Evolutionary conservation across 2,329 filamentous ascomycete species (phyloP).

Genomic region (Sphaerulina vaccinii): DNA sequence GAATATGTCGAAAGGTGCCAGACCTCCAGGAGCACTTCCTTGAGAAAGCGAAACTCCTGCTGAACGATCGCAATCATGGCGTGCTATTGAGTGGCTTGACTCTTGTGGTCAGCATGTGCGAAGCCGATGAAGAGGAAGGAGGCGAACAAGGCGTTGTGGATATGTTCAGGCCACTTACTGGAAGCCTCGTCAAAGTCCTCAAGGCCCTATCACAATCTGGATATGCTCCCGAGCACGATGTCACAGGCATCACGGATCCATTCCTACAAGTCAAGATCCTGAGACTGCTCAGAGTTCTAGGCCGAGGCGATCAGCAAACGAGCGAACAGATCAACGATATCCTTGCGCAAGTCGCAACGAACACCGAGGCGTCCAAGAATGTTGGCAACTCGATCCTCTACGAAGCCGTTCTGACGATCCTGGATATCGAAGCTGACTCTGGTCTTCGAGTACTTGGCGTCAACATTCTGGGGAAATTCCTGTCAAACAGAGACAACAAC

Average conservation of each 20-base stretch:
- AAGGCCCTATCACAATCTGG: slow-evolving; percentile 92
- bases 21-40: slow-evolving; percentile 96
- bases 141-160: slow-evolving; percentile 88
- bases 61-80: slow-evolving; percentile 93
- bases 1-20: slow-evolving; percentile 96
- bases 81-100: slow-evolving; percentile 91
- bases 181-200: slow-evolving; percentile 80
- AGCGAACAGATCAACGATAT: slow-evolving; percentile 99
- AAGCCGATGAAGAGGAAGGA: slow-evolving; percentile 88
- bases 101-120: slow-evolving; percentile 85
- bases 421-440: slow-evolving; percentile 97
- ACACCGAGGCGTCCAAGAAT: slow-evolving; percentile 97
- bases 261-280: slow-evolving; percentile 98
- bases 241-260: slow-evolving; percentile 91
- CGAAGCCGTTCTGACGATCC: slow-evolving; percentile 92
- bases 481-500: slow-evolving; percentile 98
- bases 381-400: slow-evolving; percentile 98
- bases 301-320: slow-evolving; percentile 77
- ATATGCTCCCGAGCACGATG: slow-evolving; percentile 96
- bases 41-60: slow-evolving; percentile 83
- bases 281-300: slow-evolving; percentile 78
- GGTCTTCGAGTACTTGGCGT: slow-evolving; percentile 91
- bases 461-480: slow-evolving; percentile 96
- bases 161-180: slow-evolving; percentile 84
- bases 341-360: slow-evolving; percentile 85